Base-by-base conservation (phyloP, 768 basidiomycete species). In the Panaeolus cyanescens region DNA sequence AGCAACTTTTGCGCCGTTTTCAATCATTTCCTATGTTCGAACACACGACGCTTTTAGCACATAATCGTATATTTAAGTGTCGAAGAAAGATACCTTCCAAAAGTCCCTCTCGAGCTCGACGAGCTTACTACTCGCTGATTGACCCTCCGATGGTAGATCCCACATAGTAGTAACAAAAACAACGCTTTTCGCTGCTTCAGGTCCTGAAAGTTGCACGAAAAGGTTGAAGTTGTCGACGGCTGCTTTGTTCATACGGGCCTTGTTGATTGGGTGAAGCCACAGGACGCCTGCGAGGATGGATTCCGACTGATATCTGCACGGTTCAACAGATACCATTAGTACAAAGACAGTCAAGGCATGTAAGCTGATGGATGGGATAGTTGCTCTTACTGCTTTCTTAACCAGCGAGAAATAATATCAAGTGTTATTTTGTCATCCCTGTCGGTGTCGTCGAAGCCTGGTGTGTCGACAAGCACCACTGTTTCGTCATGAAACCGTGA, bases 151-250 rank as follows among this genome's bases (percentile, higher is more conserved):
- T 6, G 45, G 45, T 59, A 66, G 65, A 10, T 72, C 73, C 79
- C 80, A 81, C 77, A 76, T 80, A 32, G 74, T 81, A 62, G 81
- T 82, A 56, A 75, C 72, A 58, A 82, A 72, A 36, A 79, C 73
- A 37, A 83, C 77, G 59, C 80, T 80, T 42, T 77, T 72, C 62
- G 80, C 76, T 8, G 74, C 74, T 34, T 65, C 71, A n/a, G 74
- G 71, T 28, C 83, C 84, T 60, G 83, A 84, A 17, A 85, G 72
- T 57, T 78, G 74, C 22, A 72, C 72, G 67, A 85, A 84, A 68
- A 85, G 75, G n/a, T 76, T 73, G 42, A 83, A 74, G 65, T 83
- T 85, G 65, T 75, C 77, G 32, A 74, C 70, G 32, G 80, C 76
- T 3, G 77, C 77, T 36, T 78, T 79, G 30, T 73, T 72, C 72